Evolutionary conservation across 441 rosid species (phyloP), one percentile per base, ranked within the genome.

Genomic region (Erysimum cheiri): DNA sequence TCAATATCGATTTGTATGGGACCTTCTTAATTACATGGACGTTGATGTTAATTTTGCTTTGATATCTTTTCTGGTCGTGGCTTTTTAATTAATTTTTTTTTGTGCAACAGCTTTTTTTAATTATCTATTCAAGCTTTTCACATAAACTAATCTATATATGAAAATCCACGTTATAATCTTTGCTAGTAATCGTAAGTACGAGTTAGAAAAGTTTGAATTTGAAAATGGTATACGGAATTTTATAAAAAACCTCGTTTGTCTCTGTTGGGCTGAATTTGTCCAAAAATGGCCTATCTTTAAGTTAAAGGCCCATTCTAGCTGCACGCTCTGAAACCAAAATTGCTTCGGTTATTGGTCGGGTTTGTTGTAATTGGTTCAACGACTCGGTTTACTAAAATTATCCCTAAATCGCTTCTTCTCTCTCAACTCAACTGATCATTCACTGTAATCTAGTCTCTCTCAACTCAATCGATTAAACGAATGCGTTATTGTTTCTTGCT

Each of bases 11-110:
- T 46, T 56, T 46, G 15, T 44, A 64, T 56, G 64, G 43, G 32
- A 52, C 56, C 69, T 62, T 62, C 56, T 32, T 54, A 32, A 7
- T 63, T 15, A 62, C 56, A 43, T 35, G 40, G 75, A 63, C 63
- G 32, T 53, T 70, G 69, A 41, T 53, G 50, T 39, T 69, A 60
- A 37, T 41, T 69, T 26, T 37, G 14, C 6, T 26, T 46, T 33
- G 15, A 6, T 6, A 15, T 10, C 40, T 55, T 35, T 35, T 19
- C 13, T 4, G 24, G 26, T 46, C 6, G 26, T n/a, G 22, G 0
- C 36, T 5, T 41, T 64, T 47, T n/a, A 22, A 22, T 22, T 0
- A 22, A 22, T 1, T 1, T 36, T 36, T 37, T 7, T 15, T 36
- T 36, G 6, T 67, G 15, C 56, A 46, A 55, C 6, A 13, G 10